Evolutionary conservation across 495 filamentous ascomycete genomes (phyloP).

Genomic region (Xanthoparmelia taractica): DNA sequence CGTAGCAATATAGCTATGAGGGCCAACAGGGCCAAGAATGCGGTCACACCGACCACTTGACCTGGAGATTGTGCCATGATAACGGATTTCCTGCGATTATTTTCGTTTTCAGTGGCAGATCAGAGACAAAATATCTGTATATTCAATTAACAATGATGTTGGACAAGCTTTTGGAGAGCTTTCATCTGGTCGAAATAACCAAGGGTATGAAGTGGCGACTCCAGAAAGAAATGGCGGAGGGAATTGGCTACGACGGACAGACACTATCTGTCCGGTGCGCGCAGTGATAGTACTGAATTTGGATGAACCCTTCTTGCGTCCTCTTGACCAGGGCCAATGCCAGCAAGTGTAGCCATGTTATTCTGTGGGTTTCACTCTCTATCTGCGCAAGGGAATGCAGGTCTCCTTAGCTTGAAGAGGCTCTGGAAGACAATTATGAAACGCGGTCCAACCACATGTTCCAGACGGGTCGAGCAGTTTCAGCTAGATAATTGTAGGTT

Average conservation of each 20-base stretch:
- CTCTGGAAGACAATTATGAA: background rate
- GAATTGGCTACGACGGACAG: background rate
- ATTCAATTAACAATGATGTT: background rate
- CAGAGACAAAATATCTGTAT: background rate
- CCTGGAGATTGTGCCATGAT: slow-evolving; percentile 5
- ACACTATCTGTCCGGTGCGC: background rate
- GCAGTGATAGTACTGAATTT: background rate
- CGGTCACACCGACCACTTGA: background rate
- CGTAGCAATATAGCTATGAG: background rate
- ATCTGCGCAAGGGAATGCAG: background rate
- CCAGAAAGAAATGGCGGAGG: background rate
- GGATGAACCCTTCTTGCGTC: background rate
- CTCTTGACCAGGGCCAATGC: background rate
- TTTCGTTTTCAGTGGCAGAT: background rate
- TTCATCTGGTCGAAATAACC: background rate
- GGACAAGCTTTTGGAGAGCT: background rate
- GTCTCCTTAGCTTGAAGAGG: background rate
- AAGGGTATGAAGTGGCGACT: background rate
- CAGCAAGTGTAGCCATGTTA: background rate
- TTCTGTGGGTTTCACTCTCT: background rate
- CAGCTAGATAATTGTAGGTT: background rate
- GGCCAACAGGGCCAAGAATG: background rate
- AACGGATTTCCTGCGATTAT: no score
- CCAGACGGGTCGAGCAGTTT: background rate
- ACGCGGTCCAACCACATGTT: slow-evolving; percentile 2